Base-by-base conservation (phyloP, 2,329 filamentous ascomycete species). In the Colletotrichum abscissum region DNA sequence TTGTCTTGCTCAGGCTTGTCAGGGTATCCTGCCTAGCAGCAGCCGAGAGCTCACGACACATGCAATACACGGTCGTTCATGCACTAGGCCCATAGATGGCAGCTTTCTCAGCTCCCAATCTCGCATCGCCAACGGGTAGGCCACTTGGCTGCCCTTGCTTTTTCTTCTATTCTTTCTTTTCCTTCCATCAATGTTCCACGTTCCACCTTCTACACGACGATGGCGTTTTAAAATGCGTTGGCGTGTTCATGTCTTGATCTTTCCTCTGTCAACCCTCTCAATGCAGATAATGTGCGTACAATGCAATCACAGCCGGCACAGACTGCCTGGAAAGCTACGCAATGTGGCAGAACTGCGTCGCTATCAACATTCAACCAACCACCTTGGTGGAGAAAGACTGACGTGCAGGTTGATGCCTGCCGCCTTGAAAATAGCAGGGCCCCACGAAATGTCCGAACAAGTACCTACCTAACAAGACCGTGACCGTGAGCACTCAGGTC, bases 1-100 rank as follows among this genome's bases (percentile, higher is more conserved):
- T 49, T 49, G 42, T 49, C 42, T 49, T 49, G 16, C 42, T 49
- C 42, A 35, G 33, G 11, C 33, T 35, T 35, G 33, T 35, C 33
- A 49, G 42, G 42, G 42, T 49, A 49, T 49, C 42, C 42, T 49
- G 19, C n/a, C 42, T 49, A n/a, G 42, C 42, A 49, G 42, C 42
- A 49, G 42, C 42, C 42, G 8, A 49, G 42, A 22, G 42, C 42
- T 49, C 19, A 30, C 63, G 52, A 55, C 62, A 55, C 46, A 64
- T 55, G 62, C 62, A 64, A 65, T 65, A 65, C 49, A 38, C 63
- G 30, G 63, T 16, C 22, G 14, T 65, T 65, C 49, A 65, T 65
- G 63, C 63, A 64, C 24, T 33, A 52, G 28, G n/a, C 8, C 30
- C 38, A 14, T 42, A 42, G 38, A 19, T 14, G 14, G 62, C 46